Base-by-base conservation (phyloP, 2,329 filamentous ascomycete genomes). In the Teratosphaeria destructans region DNA sequence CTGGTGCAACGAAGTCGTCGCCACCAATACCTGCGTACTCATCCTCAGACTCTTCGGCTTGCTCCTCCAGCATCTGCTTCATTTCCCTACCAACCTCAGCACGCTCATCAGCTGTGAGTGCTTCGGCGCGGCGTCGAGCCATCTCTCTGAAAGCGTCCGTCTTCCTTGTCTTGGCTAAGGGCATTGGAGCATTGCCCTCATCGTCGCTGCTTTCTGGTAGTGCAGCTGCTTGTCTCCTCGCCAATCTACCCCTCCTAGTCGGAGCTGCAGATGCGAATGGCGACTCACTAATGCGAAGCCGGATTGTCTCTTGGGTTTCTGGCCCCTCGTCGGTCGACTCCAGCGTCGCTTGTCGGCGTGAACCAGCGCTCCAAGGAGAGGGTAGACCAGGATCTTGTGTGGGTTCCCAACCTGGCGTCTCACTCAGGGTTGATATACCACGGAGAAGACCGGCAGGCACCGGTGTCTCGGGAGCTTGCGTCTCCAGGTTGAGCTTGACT, bases 41-140 rank as follows among this genome's bases (percentile, higher is more conserved):
- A 71, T 99, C 94, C 71, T 99, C 95, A 0, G 94, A 99, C 75
- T 99, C 94, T 68, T 96, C 90, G 62, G 94, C 93, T 71, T 95
- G 91, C 65, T 96, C 94, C 65, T 97, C 84, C 43, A 99, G 81
- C 82, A 96, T 89, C 72, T 88, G 92, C 74, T 90, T 92, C 74
- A 87, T 89, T 75, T 96, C 83, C 67, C 91, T 95, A 57, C 81
- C 78, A 66, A 83, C 82, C 67, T 82, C 81, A 68, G 80, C 75
- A 5, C 64, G 64, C 54, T 72, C 70, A 16, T 66, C 66, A 26
- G 64, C 66, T 35, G 65, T 68, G 37, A 72, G 66, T 77, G 76
- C 62, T 77, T 80, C 49, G 71, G 77, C 5, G 83, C 81, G 3
- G 81, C 85, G 68, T 86, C 86, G 65, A 83, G 84, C 65, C 83